Evolutionary conservation across 1,284 basidiomycete genomes (phyloP).

Genomic region (Paramarasmius palmivorus): DNA sequence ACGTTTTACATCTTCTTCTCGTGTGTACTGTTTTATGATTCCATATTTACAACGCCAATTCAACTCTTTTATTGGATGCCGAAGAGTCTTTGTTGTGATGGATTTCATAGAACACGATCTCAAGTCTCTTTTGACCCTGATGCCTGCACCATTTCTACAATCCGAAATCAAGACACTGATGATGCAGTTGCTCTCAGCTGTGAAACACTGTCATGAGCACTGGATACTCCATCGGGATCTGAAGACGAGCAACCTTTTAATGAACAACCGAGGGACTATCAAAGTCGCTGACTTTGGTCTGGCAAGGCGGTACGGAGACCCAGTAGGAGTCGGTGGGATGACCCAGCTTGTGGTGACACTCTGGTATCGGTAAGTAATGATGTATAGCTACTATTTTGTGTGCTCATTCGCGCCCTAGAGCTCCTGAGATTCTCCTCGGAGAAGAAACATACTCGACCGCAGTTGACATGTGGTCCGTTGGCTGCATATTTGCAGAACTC

Average conservation of each 20-base stretch:
- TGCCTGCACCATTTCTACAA: constrained; percentile 94
- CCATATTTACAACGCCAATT: constrained; percentile 1
- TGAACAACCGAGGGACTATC: constrained; percentile 98
- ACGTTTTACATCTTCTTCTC: constrained; percentile 40
- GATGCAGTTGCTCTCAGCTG: constrained; percentile 91
- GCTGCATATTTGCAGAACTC: constrained; percentile 98
- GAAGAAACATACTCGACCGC: constrained; percentile 93
- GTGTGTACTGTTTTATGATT: neutral
- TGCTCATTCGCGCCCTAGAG: constrained; percentile 46
- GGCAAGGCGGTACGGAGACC: constrained; percentile 93
- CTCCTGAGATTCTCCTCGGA: constrained; percentile 94
- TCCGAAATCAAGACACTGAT: constrained; percentile 98
- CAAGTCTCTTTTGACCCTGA: constrained; percentile 90
- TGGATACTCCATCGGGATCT: constrained; percentile 99
- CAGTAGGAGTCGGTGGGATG: constrained; percentile 89
- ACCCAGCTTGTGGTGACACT: constrained; percentile 97
- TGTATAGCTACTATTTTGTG: constrained; percentile 1
- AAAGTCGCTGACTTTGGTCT: constrained; percentile 99
- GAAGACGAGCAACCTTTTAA: constrained; percentile 96
- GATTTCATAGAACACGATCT: constrained; percentile 99
- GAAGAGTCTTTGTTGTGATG: constrained; percentile 97
- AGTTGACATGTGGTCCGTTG: constrained; percentile 99
- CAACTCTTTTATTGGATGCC: constrained; percentile 17
- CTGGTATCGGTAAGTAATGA: constrained; percentile 87
- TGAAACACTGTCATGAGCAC: constrained; percentile 89